Evolutionary conservation across 1,139 yeast species (phyloP), one percentile per base, ranked within the genome.

Genomic region (Debaryomycetaceae sp.): DNA sequence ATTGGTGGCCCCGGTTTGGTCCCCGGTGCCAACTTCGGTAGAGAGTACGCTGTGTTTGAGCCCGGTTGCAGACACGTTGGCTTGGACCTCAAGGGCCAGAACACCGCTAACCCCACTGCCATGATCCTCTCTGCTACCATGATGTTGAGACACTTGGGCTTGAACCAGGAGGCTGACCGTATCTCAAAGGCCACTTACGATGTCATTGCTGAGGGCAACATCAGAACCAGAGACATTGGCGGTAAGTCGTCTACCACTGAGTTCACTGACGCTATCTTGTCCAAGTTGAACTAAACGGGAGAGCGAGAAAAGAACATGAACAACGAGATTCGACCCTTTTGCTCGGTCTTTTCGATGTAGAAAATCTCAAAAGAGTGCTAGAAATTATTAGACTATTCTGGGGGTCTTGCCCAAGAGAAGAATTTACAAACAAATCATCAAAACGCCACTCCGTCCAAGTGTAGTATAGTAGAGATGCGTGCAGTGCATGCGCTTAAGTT

Each of bases 31-130:
- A 85, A 88, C 75, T 88, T 85, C 51, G 97, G 98, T 65, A 83
- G 96, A 63, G 96, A 91, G 56, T 82, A 83, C 62, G 97, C 98
- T 38, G 93, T 91, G 44, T 91, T 91, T 63, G 98, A 91, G 74
- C 98, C 98, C 51, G 98, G 97, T 65, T 89, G 96, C 71, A 84
- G 97, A 75, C 98, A 91, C 71, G 97, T 89, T 53, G 98, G 97
- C 65, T 75, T 88, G 53, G 97, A 89, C 66, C 84, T 91, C 60
- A 75, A 85, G 72, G 96, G 95, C 57, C 79, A 84, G 65, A 83
- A 86, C 72, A 74, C 84, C 45, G 97, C 97, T 46, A 91, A 91
- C 79, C 98, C 98, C 62, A 86, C 97, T 42, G 97, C 96, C 49
- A 83, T 89, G 93, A 83, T 89, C 53, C 75, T 89, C 56, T 85